Evolutionary conservation across 106 monocot species (phyloP), one percentile per base, ranked within the genome.

Genomic region (Dioscorea alata): DNA sequence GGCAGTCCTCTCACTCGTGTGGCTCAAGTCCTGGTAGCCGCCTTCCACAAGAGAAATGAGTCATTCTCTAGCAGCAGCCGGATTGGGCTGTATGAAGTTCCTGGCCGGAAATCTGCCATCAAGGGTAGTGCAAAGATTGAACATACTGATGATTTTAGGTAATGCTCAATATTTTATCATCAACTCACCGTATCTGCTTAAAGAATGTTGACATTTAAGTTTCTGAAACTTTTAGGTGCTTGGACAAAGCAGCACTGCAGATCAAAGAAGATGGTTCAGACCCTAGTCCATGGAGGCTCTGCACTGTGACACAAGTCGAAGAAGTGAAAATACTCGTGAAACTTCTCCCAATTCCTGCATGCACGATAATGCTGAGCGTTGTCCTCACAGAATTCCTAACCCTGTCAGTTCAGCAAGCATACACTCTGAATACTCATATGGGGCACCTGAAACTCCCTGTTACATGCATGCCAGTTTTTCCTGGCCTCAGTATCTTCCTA

Each of bases 261-360:
- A 67, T 94, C 34, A 74, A 81, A 64, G 87, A 87, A 62, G 90
- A 83, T 60, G 88, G 79, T 8, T 17, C 71, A 14, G 74, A 85
- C 3, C 85, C 84, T 14, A 81, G 49, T 61, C 90, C 90, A 0
- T 95, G 94, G 94, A 76, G 71, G 49, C 88, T 95, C 14, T 91
- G 94, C 73, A 95, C 94, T 0, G 80, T 95, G 50, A 95, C 94
- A 23, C 94, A 95, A 73, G 94, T 95, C 9, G 94, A 95, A 63
- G 94, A 95, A 70, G 88, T 95, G 2, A 95, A 95, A 71, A 91
- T 88, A 48, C 78, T 95, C 6, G 32, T 95, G 48, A 91, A 86
- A 53, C 83, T 95, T 69, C 81, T 91, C 3, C 94, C 94, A 4
- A 69, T 95, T 12, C 75, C 94, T 2, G 61, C 81, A 6, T 91